These are phyloP conservation scores for Calocybe cyanea DNA, from an alignment of 768 basidiomycete genomes.

Conservation along the genomic window DNA sequence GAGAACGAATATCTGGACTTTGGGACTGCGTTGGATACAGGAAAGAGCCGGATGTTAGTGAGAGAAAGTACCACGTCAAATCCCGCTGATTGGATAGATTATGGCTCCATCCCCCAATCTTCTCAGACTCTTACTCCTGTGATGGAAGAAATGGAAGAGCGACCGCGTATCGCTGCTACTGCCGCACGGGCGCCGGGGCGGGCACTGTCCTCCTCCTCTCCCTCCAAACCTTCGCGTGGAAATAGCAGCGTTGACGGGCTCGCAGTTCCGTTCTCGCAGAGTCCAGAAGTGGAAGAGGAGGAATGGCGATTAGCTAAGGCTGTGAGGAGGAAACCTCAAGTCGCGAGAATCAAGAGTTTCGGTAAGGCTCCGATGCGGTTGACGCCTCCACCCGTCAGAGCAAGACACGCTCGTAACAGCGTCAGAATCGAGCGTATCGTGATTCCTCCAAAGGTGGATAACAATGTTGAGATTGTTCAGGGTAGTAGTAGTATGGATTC, in stretches of 20 bases:
- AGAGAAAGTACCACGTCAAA: neutral
- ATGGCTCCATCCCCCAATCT: constrained; percentile 8
- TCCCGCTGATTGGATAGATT: constrained; percentile 15
- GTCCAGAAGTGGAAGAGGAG: constrained; percentile 17
- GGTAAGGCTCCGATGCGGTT: constrained; percentile 32
- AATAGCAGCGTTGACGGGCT: constrained; percentile 13
- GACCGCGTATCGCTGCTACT: too few relatives aligned
- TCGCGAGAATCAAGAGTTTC: constrained; percentile 34
- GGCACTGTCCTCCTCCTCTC: too few relatives aligned
- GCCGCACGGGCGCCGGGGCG: too few relatives aligned
- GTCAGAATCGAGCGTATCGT: constrained; percentile 30
- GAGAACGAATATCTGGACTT: constrained; percentile 9
- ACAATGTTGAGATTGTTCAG: constrained; percentile 22
- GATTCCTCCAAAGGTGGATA: constrained; percentile 23
- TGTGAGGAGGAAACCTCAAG: constrained; percentile 12
- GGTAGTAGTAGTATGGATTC: constrained; percentile 21
- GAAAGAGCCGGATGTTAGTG: neutral
- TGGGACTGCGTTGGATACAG: neutral
- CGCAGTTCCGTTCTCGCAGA: constrained; percentile 15
- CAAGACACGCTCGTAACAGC: constrained; percentile 24
- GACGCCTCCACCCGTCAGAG: constrained; percentile 29
- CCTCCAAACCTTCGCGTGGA: neutral
- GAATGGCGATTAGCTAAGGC: constrained; percentile 9
- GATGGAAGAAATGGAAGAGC: constrained; percentile 6
- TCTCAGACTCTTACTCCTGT: constrained; percentile 2